A percentile compares a stretch with the other conserved stretches of the same genome.
phyloP scores from a whole-genome alignment of 768 basidiomycete species.

The Gelatoporia subvermispora region DNA sequence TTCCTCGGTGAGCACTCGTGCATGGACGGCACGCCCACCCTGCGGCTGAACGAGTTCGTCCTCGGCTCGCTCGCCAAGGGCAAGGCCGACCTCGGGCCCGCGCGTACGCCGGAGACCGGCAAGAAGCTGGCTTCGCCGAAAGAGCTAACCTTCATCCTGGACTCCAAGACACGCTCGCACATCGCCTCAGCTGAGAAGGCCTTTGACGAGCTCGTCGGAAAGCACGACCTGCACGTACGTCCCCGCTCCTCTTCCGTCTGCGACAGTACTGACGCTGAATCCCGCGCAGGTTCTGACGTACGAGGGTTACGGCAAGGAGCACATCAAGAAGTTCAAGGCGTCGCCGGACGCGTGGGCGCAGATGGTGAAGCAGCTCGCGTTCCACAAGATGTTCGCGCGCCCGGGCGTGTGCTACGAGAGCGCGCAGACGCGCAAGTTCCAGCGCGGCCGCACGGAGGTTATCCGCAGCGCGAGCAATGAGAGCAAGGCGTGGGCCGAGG shows the following conservation, averaged over 20 bases:
- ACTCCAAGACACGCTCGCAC: constrained; percentile 44
- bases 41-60: constrained; percentile 93
- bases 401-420: constrained; percentile 89
- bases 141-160: constrained; percentile 70
- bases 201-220: constrained; percentile 71
- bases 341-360: constrained; percentile 96
- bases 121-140: constrained; percentile 46
- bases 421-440: constrained; percentile 89
- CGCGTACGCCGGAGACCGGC: constrained; percentile 30
- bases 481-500: constrained; percentile 79
- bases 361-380: constrained; percentile 93
- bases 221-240: constrained; percentile 76
- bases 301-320: constrained; percentile 70
- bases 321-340: constrained; percentile 75
- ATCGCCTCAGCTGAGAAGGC: constrained; percentile 56
- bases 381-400: constrained; percentile 74
- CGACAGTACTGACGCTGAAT: not conserved
- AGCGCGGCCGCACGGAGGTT: constrained; percentile 90
- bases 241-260: not conserved
- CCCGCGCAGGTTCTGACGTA: constrained; percentile 23
- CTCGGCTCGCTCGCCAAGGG: constrained; percentile 67
- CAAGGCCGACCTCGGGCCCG: constrained; percentile 72
- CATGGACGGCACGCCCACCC: constrained; percentile 93
- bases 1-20: constrained; percentile 88
- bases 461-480: constrained; percentile 83